Evolutionary conservation across 306 rosid species (phyloP).

Genomic region (Rosa chinensis): DNA sequence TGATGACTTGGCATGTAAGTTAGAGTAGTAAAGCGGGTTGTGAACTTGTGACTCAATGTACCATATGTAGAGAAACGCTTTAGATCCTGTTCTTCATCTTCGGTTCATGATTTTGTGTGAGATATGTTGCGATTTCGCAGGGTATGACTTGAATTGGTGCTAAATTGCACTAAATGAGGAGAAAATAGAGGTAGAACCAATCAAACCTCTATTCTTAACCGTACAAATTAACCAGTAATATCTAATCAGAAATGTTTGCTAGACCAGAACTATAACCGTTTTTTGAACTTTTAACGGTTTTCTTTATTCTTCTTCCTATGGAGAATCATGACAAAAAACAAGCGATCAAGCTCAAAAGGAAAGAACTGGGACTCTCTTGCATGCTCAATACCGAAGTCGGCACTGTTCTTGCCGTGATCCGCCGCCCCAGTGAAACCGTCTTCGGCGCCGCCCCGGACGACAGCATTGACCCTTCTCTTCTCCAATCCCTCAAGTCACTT

Average conservation of each 20-base stretch:
- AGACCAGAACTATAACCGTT: slow-evolving; percentile 16
- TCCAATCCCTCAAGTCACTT: slow-evolving; percentile 68
- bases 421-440: slow-evolving; percentile 42
- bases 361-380: slow-evolving; percentile 71
- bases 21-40: not conserved
- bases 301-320: not conserved
- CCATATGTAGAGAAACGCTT: not conserved
- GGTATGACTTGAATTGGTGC: not conserved
- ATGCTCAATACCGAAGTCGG: slow-evolving; percentile 91
- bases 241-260: not conserved
- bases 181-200: slow-evolving; percentile 23
- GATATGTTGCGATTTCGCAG: not conserved
- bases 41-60: not conserved
- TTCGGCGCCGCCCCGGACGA: slow-evolving; percentile 40
- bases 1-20: not conserved
- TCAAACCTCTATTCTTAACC: slow-evolving; percentile 23
- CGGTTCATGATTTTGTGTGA: not conserved
- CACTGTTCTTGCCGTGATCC: slow-evolving; percentile 71
- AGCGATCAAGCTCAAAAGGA: slow-evolving; percentile 31
- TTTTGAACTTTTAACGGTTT: slow-evolving; percentile 16
- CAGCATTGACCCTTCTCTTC: slow-evolving; percentile 40
- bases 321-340: slow-evolving; percentile 11
- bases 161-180: slow-evolving; percentile 13
- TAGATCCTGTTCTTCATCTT: not conserved
- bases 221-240: slow-evolving; percentile 14